Evolutionary conservation across 805 yeast species (phyloP), one percentile per base, ranked within the genome.

Genomic region (Pichia pseudocactophila): DNA sequence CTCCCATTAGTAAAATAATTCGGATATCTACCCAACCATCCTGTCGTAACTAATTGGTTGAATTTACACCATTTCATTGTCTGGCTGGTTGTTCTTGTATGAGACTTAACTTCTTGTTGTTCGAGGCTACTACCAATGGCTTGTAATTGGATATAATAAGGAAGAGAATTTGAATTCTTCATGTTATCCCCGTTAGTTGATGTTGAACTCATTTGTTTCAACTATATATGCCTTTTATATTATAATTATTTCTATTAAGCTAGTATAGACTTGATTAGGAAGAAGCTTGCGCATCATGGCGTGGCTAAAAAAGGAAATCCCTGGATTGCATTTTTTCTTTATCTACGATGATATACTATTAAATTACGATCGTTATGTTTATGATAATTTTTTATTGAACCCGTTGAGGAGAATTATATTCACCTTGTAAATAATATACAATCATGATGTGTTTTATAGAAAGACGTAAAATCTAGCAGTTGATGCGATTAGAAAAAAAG

Each of bases 401-500:
- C 43, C 43, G 43, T 40, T 40, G 46, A 41, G 41, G 45, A 42
- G 45, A 34, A 41, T 31, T 41, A 34, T 36, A 41, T 42, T 42
- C 38, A 42, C 45, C 42, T 41, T 33, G 18, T 30, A 26, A 15
- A 20, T 36, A 36, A 27, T 36, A 36, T 36, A 36, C 39, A 35
- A 35, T 35, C 28, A 35, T 35, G 28, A 19, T 15, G 22, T 7
- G n/a, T 13, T 26, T 28, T 28, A 28, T 12, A 28, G 15, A 28
- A n/a, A 28, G 31, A 28, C 5, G 15, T 12, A 28, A 10, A n/a
- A 28, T 28, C 31, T 28, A 28, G 63, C 63, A 58, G 63, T 58
- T 58, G 63, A 58, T 56, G 63, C 61, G 54, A 28, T 9, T 12
- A 32, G 9, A 18, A 8, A 30, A 15, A 16, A 18, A 34, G 12